Evolutionary conservation across 805 yeast genomes (phyloP).

Genomic region (Candida parachauliodes): DNA sequence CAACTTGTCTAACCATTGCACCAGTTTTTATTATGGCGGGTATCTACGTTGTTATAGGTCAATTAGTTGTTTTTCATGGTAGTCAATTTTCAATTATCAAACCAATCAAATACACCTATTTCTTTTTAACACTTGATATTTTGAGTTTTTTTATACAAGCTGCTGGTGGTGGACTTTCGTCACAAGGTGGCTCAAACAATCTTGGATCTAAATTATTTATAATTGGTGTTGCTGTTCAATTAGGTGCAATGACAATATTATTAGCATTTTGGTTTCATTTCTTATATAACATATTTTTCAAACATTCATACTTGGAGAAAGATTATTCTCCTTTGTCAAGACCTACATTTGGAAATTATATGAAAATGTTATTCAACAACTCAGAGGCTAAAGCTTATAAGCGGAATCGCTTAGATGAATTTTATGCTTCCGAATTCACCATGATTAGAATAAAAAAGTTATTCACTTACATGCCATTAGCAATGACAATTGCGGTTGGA

Average conservation of each 20-base stretch:
- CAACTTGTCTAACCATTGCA: slow-evolving; percentile 33
- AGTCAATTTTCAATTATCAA: slow-evolving; percentile 33
- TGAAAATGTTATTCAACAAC: slow-evolving; percentile 26
- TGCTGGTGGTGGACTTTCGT: slow-evolving; percentile 36
- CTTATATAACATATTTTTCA: slow-evolving; percentile 29
- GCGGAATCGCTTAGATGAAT: slow-evolving; percentile 21
- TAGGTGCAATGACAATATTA: slow-evolving; percentile 36
- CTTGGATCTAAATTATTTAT: slow-evolving; percentile 35
- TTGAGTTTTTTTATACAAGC: slow-evolving; percentile 37
- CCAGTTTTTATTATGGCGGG: slow-evolving; percentile 46
- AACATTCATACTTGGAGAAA: slow-evolving; percentile 13
- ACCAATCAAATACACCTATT: slow-evolving; percentile 43
- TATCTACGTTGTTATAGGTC: slow-evolving; percentile 38
- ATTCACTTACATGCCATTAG: slow-evolving; percentile 31
- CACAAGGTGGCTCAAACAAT: slow-evolving; percentile 24
- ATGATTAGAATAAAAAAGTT: slow-evolving; percentile 23
- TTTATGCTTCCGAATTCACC: slow-evolving; percentile 25
- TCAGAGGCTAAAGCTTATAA: slow-evolving; percentile 21
- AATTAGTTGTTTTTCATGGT: slow-evolving; percentile 36
- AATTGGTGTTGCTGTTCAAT: slow-evolving; percentile 37
- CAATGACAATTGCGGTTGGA: slow-evolving; percentile 28
- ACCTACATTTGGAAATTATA: slow-evolving; percentile 20
- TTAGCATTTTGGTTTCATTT: slow-evolving; percentile 35
- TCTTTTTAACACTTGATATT: slow-evolving; percentile 36
- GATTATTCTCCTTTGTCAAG: slow-evolving; percentile 16